Base-by-base conservation (phyloP, 2,329 filamentous ascomycete species). In the Xylariaceae sp. region DNA sequence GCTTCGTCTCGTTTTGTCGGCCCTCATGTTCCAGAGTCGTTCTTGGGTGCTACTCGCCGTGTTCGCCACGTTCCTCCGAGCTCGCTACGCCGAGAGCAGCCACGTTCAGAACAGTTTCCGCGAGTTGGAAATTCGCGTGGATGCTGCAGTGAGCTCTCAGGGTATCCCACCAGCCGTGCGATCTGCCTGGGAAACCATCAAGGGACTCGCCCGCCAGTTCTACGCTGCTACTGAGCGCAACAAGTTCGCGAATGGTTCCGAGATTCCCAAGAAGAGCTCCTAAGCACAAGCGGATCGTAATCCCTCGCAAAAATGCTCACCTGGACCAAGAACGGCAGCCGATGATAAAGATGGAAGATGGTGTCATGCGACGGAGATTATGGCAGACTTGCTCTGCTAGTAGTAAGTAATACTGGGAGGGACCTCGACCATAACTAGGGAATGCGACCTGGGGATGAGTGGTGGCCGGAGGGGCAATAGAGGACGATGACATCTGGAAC, bases 21-120 rank as follows among this genome's bases (percentile, higher is more conserved):
- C 90, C 59, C 74, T 97, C 60, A 78, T 95, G 64, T 97, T 97
- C 83, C 85, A 86, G 75, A 89, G 87, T 72, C 87, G 90, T 64
- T 94, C 89, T 60, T 96, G 92, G 90, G 85, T 96, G 68, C 79
- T 97, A 50, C 75, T 99, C 58, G 76, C 76, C 58, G 72, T 95
- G 71, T 99, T 97, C 82, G 91, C 91, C 62, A 81, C 85, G 65
- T 99, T 99, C 81, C 84, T 97, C 71, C 89, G 94, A 64, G 88
- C 91, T 42, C 86, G 94, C 67, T 92, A 87, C 75, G 79, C 86
- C 55, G 92, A 97, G 80, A 96, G 90, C 81, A 83, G 77, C 61
- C 96, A 97, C 68, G 89, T 97, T n/a, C 89, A 96, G 77, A 83
- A 80, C 66, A 85, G 89, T 47, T 86, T 96, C 68, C 76, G 79